Conservation (phyloP, 2,329 filamentous ascomycete genomes). For the Arthrobotrys pseudoclavata region DNA sequence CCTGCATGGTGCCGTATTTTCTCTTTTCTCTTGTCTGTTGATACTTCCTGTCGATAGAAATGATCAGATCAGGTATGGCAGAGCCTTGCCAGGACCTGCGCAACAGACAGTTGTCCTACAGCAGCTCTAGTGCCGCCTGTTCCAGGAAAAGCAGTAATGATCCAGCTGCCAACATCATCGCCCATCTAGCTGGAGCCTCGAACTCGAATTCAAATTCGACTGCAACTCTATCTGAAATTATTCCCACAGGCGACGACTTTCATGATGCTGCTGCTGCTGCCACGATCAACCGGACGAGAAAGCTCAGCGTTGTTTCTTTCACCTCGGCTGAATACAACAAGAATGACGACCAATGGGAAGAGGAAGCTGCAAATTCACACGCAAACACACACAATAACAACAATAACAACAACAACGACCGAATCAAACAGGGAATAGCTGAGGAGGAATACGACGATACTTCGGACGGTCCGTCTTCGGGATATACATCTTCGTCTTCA, state of each 20-base stretch:
- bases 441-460: slow-evolving; percentile 16
- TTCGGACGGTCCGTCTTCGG: slow-evolving; percentile 30
- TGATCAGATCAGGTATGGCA: slow-evolving; percentile 1
- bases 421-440: slow-evolving; percentile 14
- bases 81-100: slow-evolving; percentile 26
- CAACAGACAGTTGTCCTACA: slow-evolving; percentile 40
- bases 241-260: slow-evolving; percentile 5
- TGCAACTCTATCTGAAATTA: background rate
- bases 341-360: slow-evolving; percentile 42
- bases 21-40: slow-evolving; percentile 11
- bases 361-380: background rate
- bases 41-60: slow-evolving; percentile 14
- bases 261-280: background rate
- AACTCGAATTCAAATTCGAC: background rate
- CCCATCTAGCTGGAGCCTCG: background rate
- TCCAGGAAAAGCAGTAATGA: slow-evolving; percentile 32
- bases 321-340: slow-evolving; percentile 51
- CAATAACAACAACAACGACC: background rate
- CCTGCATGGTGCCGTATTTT: background rate
- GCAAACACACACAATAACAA: background rate
- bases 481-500: slow-evolving; percentile 40
- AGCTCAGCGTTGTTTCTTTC: slow-evolving; percentile 56
- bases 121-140: slow-evolving; percentile 38
- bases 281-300: slow-evolving; percentile 36
- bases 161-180: slow-evolving; percentile 14